phyloP scores from a whole-genome alignment of 1,284 basidiomycete species.

The Naganishia albida region DNA sequence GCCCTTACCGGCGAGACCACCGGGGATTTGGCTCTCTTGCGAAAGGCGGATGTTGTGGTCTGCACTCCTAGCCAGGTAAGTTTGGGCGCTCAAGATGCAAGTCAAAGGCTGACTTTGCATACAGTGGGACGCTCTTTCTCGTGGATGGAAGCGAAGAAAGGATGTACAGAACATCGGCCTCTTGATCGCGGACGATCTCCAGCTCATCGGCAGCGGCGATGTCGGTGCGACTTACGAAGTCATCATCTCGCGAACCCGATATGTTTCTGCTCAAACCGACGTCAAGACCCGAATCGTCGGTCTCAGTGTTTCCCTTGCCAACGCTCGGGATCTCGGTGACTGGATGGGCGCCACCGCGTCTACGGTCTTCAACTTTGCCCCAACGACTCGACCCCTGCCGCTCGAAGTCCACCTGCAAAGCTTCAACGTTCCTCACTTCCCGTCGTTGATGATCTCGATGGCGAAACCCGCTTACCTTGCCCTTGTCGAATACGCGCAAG shows the following conservation, averaged over 20 bases:
- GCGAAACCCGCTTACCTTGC: constrained; percentile 96
- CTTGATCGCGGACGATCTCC: constrained; percentile 92
- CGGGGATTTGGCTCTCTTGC: constrained; percentile 83
- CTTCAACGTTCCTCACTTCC: constrained; percentile 95
- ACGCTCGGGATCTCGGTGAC: constrained; percentile 92
- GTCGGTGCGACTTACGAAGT: constrained; percentile 96
- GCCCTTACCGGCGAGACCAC: constrained; percentile 93
- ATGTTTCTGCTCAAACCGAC: constrained; percentile 92
- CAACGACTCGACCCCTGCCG: constrained; percentile 89
- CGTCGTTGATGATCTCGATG: constrained; percentile 98
- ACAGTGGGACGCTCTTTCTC: constrained; percentile 95
- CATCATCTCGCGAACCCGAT: constrained; percentile 88
- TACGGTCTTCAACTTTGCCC: constrained; percentile 96
- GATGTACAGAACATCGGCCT: constrained; percentile 92
- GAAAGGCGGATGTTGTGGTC: constrained; percentile 87
- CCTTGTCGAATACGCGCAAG: constrained; percentile 82
- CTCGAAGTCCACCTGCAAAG: constrained; percentile 97
- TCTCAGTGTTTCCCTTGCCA: constrained; percentile 91
- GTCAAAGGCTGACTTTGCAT: constrained; percentile 34
- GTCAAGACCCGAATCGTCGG: constrained; percentile 89
- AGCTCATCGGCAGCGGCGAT: constrained; percentile 82
- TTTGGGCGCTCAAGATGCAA: constrained; percentile 31
- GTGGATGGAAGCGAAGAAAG: constrained; percentile 90
- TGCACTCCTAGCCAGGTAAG: constrained; percentile 82
- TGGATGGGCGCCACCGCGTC: constrained; percentile 95